Evolutionary conservation across 2,329 filamentous ascomycete genomes (phyloP), one percentile per base, ranked within the genome.

Genomic region (Rutstroemia sydowiana): DNA sequence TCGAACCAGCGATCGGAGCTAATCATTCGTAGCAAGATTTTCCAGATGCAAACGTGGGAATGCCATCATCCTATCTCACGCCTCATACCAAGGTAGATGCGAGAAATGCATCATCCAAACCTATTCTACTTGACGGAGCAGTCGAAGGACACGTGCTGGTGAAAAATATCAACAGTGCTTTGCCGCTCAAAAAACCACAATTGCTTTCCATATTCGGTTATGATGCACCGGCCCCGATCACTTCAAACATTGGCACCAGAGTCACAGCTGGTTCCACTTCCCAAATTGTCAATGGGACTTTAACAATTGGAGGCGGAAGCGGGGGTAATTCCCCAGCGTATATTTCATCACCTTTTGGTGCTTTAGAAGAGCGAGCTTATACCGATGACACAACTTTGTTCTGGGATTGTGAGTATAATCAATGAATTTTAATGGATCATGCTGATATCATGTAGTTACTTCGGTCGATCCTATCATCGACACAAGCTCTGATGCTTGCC

Each of bases 111-210:
- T 67, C 71, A 6, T 70, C 75, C 2, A 73, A 74, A 8, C 63
- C 70, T 0, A 72, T 73, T 0, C 63, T 81, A 0, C 61, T 50
- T 14, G 32, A 43, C 7, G 76, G 78, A 18, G 80, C 80, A 1
- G 68, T 82, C 6, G 79, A 84, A 59, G 80, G 82, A 5, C 79
- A 83, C 52, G 81, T 84, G 0, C 70, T 84, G 0, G 72, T 84
- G 16, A 84, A 84, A 63, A 84, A 85, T 62, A 67, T 61, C 37
- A 75, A 76, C 36, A 70, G 69, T n/a, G 68, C 76, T 0, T 69
- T 84, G 0, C 81, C 81, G 0, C 65, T 85, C 0, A 70, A 70
- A 8, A 65, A 59, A 14, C 71, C 70, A 11, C 67, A 71, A 54
- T 60, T 78, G 55, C 57, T 85, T 40, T 79, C 81, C 1, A 58